A percentile compares a stretch with the other conserved stretches of the same genome.
These are phyloP conservation scores for Lactarius indigo DNA, from an alignment of 768 basidiomycete species.

Conservation along the genomic window DNA sequence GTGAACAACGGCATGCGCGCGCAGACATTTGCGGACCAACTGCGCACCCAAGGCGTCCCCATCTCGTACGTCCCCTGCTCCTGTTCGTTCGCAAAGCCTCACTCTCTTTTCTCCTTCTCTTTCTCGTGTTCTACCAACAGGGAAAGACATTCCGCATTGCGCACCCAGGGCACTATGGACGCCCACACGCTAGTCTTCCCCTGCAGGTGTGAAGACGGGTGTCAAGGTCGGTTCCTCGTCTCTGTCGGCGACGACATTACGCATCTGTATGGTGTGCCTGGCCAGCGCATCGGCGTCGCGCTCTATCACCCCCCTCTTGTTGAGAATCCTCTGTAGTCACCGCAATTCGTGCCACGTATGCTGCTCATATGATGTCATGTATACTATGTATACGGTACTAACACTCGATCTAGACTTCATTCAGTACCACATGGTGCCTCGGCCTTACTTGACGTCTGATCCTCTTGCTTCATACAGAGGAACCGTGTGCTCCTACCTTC, in stretches of 20 bases:
- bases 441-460: not conserved
- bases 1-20: constrained; percentile 8
- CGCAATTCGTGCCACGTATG: not conserved
- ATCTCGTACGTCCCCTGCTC: constrained; percentile 2
- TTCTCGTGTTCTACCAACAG: not conserved
- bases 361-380: not conserved
- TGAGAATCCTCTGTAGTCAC: not conserved
- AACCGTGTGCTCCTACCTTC: not conserved
- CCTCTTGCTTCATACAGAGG: not conserved
- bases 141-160: not conserved
- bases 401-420: not conserved
- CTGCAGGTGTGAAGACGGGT: constrained; percentile 1
- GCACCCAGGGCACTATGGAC: not conserved
- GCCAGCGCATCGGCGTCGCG: constrained; percentile 7
- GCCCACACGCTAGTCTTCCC: not conserved
- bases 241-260: constrained; percentile 1
- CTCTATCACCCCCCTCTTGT: not conserved
- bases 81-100: not conserved
- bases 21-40: not conserved
- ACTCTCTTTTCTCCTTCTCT: not conserved
- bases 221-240: constrained; percentile 1
- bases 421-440: not conserved
- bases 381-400: not conserved
- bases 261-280: constrained; percentile 11
- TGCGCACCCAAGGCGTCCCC: not conserved